These are phyloP conservation scores for Annona squamosa DNA, from an alignment of 164 flowering plant genomes.

Conservation along the genomic window DNA sequence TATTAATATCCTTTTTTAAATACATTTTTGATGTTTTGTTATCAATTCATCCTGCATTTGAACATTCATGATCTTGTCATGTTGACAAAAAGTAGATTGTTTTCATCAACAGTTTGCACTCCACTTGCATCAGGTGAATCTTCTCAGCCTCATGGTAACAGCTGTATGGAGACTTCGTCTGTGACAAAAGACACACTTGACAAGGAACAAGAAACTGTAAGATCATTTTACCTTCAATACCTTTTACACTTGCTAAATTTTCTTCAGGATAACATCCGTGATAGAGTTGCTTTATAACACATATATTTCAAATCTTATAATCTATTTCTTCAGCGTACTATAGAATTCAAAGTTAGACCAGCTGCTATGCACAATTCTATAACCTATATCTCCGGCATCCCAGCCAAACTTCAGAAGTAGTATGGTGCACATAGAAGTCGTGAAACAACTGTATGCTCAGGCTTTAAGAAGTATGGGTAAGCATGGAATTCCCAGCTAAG, in stretches of 20 bases:
- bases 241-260: background rate
- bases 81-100: background rate
- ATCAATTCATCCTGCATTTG: background rate
- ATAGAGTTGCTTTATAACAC: too few species aligned
- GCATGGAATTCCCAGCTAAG: background rate
- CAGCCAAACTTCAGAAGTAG: background rate
- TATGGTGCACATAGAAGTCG: background rate
- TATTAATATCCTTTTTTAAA: background rate
- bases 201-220: conserved; percentile 13
- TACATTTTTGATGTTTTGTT: too few species aligned
- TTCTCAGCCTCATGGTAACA: conserved; percentile 13
- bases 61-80: background rate
- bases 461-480: background rate
- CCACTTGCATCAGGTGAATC: conserved; percentile 11
- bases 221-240: background rate
- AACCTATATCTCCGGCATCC: background rate
- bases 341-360: background rate
- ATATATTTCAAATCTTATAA: background rate
- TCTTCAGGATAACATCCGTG: background rate
- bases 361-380: background rate
- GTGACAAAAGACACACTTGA: conserved; percentile 4
- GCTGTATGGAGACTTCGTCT: conserved; percentile 1
- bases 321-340: background rate
- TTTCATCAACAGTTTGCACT: conserved; percentile 10
- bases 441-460: background rate